These are phyloP conservation scores for Nemophila menziesii DNA, from an alignment of 257 asterid species.

Conservation along the genomic window DNA sequence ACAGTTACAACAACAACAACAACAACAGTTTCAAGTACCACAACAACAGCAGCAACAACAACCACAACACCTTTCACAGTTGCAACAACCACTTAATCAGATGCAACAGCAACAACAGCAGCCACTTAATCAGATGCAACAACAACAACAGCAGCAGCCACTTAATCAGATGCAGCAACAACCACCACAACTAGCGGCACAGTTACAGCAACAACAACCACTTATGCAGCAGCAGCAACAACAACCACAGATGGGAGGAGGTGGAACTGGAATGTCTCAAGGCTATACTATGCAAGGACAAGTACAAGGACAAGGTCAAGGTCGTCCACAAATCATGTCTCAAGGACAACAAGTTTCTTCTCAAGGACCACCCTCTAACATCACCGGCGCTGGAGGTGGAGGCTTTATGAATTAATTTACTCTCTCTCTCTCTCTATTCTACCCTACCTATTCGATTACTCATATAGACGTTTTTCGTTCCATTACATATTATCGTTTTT, in stretches of 20 bases:
- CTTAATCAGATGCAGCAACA: slow-evolving; percentile 20
- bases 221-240: slow-evolving; percentile 41
- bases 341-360: slow-evolving; percentile 30
- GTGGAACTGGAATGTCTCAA: slow-evolving; percentile 51
- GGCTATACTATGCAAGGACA: slow-evolving; percentile 58
- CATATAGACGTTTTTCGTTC: too few relatives aligned
- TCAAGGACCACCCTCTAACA: slow-evolving; percentile 50
- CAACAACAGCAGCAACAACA: slow-evolving; percentile 3
- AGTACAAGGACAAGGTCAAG: too few relatives aligned
- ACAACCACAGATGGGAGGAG: slow-evolving; percentile 53
- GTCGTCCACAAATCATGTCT: slow-evolving; percentile 47
- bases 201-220: slow-evolving; percentile 19
- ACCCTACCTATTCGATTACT: too few relatives aligned
- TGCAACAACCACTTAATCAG: slow-evolving; percentile 28
- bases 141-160: slow-evolving; percentile 17
- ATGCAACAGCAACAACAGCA: slow-evolving; percentile 18
- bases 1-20: slow-evolving; percentile 19
- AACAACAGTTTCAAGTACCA: slow-evolving; percentile 14
- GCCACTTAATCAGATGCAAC: slow-evolving; percentile 26
- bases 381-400: slow-evolving; percentile 35
- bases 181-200: slow-evolving; percentile 20
- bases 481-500: too few relatives aligned
- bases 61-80: slow-evolving; percentile 21
- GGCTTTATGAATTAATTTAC: slow-evolving; percentile 47
- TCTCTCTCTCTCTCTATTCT: too few relatives aligned